Evolutionary conservation across 1,139 yeast genomes (phyloP).

Genomic region (Cylindricascospora bacillispora): DNA sequence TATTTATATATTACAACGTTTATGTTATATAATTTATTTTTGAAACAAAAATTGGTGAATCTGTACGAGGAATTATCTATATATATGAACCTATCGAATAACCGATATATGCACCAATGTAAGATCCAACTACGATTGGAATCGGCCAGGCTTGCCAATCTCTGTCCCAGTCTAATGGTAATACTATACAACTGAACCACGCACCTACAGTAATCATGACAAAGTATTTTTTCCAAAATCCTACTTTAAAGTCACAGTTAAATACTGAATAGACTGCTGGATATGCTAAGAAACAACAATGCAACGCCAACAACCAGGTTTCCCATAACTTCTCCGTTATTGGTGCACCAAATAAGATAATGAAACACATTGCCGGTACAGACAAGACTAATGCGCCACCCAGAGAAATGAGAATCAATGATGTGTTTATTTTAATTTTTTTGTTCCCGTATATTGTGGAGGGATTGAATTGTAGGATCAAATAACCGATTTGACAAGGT

Average conservation of each 20-base stretch:
- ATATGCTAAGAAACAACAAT: slow-evolving; percentile 44
- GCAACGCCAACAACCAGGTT: slow-evolving; percentile 53
- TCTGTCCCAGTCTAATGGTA: slow-evolving; percentile 95
- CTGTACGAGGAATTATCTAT: no score
- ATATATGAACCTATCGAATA: slow-evolving; percentile 24
- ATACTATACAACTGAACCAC: slow-evolving; percentile 89
- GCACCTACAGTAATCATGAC: slow-evolving; percentile 53
- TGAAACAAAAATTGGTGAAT: no score
- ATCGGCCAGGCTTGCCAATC: slow-evolving; percentile 98
- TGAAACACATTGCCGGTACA: slow-evolving; percentile 37
- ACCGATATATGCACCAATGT: slow-evolving; percentile 58
- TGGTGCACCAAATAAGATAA: slow-evolving; percentile 83
- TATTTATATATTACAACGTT: no score
- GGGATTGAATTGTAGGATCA: slow-evolving; percentile 20
- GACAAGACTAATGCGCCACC: slow-evolving; percentile 33
- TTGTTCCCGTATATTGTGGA: slow-evolving; percentile 25
- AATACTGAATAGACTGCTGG: slow-evolving; percentile 52
- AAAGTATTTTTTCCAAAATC: slow-evolving; percentile 32
- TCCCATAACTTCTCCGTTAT: slow-evolving; percentile 41
- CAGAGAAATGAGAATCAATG: slow-evolving; percentile 30
- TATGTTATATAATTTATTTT: no score
- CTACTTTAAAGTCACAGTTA: slow-evolving; percentile 44
- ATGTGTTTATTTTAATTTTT: slow-evolving; percentile 25
- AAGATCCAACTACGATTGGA: slow-evolving; percentile 72
- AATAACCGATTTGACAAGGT: slow-evolving; percentile 21